Conservation (phyloP, 257 asterid genomes). For the Nicotiana tomentosiformis region DNA sequence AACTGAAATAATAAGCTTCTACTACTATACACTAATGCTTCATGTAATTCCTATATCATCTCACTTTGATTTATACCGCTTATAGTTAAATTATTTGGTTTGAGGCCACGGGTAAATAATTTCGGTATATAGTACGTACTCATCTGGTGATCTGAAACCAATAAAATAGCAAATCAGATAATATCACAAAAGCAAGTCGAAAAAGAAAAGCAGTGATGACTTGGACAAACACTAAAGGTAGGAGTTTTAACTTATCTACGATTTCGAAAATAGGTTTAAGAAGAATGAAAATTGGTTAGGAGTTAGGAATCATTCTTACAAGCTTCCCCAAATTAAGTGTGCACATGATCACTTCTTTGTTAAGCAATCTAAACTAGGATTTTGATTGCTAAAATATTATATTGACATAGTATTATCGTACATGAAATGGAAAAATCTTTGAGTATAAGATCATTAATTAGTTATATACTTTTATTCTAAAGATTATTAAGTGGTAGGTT, state of each 20-base stretch:
- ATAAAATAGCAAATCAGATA: neutral
- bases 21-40: too few relatives aligned
- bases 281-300: neutral
- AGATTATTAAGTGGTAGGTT: neutral
- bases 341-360: neutral
- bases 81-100: neutral
- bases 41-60: too few relatives aligned
- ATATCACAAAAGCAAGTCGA: neutral
- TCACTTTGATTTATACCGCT: neutral
- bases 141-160: neutral
- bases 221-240: neutral
- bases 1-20: too few relatives aligned
- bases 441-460: neutral
- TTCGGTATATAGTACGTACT: neutral
- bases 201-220: slow-evolving; percentile 1
- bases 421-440: neutral
- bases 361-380: neutral
- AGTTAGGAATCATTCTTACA: neutral
- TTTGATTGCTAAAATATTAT: neutral
- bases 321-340: neutral
- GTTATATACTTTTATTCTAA: neutral
- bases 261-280: neutral
- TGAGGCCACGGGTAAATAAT: neutral
- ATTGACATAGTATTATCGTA: neutral
- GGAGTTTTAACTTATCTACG: neutral